Base-by-base conservation (phyloP, 2,329 filamentous ascomycete species). In the Cytospora schulzeri region DNA sequence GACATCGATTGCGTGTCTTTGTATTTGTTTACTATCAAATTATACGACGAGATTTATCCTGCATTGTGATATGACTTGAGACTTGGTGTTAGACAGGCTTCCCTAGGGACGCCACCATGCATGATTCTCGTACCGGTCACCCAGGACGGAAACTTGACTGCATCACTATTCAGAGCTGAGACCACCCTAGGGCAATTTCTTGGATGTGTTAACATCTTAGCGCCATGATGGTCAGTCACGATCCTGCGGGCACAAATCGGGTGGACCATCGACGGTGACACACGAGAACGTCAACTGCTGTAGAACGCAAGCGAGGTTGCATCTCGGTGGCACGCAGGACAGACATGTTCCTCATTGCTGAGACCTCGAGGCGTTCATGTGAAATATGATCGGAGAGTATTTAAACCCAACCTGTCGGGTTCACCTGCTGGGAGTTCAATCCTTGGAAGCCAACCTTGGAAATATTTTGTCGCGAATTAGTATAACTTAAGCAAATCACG, bases 231-330 rank as follows among this genome's bases (percentile, higher is more conserved):
- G 3, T 4, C n/a, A 5, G 24, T 3, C n/a, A 1, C 45, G 45
- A 48, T 12, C n/a, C 45, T 48, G 45, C 45, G 45, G 45, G 45
- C 45, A 48, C 45, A 48, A 48, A 48, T 48, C n/a, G n/a, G 45
- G n/a, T 24, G 4, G 6, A 14, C 7, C 8, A 4, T 9, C 11
- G 2, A 48, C 24, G 38, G 45, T 48, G 5, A 24, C 45, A 48
- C 45, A 48, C 8, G 19, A 12, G n/a, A 14, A 48, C n/a, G 45
- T n/a, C 45, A 24, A n/a, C 9, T 48, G 45, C 45, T 48, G 22
- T 12, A 48, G 45, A 48, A 24, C 14, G 22, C 45, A 24, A 24
- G 45, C n/a, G 22, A 14, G 33, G 45, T 48, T 19, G n/a, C 19
- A 22, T 5, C 2, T 11, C 41, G 41, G 24, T 48, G n/a, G 8